phyloP scores from a whole-genome alignment of 2,329 filamentous ascomycete genomes.

The Stylonectria norvegica region DNA sequence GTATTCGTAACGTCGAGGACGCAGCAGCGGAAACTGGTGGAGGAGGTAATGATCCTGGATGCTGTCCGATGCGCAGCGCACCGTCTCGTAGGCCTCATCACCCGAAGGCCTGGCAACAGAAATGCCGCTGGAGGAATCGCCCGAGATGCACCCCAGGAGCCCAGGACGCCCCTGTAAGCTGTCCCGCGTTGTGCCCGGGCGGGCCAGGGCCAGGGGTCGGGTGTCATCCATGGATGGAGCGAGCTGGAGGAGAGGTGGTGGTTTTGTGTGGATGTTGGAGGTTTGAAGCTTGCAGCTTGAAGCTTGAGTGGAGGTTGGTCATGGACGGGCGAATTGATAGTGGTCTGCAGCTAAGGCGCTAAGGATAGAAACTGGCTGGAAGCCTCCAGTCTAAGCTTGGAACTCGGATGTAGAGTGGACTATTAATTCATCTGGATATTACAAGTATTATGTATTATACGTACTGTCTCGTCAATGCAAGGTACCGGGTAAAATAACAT shows the following conservation, averaged over 20 bases:
- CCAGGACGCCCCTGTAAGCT: constrained; percentile 21
- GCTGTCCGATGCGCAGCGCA: no score
- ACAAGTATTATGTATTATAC: no score
- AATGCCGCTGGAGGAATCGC: constrained; percentile 21
- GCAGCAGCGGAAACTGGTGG: no score
- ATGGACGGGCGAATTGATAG: constrained; percentile 23
- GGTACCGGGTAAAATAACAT: no score
- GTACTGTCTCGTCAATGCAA: no score
- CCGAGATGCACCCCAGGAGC: constrained; percentile 22
- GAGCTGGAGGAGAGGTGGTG: neutral
- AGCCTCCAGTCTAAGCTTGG: no score
- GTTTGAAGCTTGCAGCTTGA: no score
- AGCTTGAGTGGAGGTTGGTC: constrained; percentile 8
- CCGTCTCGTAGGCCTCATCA: no score
- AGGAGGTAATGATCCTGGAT: no score
- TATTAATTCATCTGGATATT: no score
- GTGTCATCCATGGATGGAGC: constrained; percentile 3
- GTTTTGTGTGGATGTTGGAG: neutral
- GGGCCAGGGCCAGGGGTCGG: constrained; percentile 15
- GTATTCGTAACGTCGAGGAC: no score
- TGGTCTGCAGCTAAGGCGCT: constrained; percentile 22
- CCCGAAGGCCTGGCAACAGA: constrained; percentile 5
- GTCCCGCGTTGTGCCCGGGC: constrained; percentile 14
- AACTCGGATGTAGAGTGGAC: no score
- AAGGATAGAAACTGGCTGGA: constrained; percentile 7